Base-by-base conservation (phyloP, 2,329 filamentous ascomycete genomes). In the Talaromyces sp. region DNA sequence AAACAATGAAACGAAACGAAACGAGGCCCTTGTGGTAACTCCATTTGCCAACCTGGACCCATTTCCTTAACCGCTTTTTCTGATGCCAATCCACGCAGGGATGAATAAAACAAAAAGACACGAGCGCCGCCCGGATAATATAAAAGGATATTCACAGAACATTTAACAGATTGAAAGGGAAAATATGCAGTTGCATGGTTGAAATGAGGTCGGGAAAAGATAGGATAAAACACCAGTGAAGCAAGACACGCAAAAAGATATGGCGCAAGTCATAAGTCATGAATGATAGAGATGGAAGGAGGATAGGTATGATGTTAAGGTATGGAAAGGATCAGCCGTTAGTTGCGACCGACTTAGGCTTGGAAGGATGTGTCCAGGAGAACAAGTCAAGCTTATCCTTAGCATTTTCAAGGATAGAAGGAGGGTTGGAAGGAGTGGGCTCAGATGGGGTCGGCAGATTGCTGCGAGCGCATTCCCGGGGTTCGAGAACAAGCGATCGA, bases 401-500 rank as follows among this genome's bases (percentile, higher is more conserved):
- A n/a, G 70, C 64, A 49, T 69, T 70, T 45, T 76, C 73, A 36
- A 71, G 61, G 20, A 70, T 65, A 7, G 72, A 69, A 19, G 49
- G 29, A n/a, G 47, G 37, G 24, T 33, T 45, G 17, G 42, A n/a
- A 16, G 66, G 56, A 35, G 66, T 64, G 10, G 71, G 62, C 27
- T 69, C 66, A 32, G 57, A 19, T 14, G 50, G 51, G 3, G 52
- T 22, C 32, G 47, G 6, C 50, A 41, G 20, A 47, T 37, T 61
- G 54, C 51, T 58, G 65, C 54, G 64, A 48, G n/a, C n/a, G n/a
- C 44, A 55, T 19, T 77, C 75, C 51, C 72, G 67, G 1, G 92
- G 92, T 70, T 97, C 92, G 20, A 96, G 81, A 24, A 92, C 76
- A 40, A 96, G 79, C 55, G 90, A 95, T 67, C 93, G 91, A 60